Conservation (phyloP, 23 red algal species). For the Pyropia yezoensis region DNA sequence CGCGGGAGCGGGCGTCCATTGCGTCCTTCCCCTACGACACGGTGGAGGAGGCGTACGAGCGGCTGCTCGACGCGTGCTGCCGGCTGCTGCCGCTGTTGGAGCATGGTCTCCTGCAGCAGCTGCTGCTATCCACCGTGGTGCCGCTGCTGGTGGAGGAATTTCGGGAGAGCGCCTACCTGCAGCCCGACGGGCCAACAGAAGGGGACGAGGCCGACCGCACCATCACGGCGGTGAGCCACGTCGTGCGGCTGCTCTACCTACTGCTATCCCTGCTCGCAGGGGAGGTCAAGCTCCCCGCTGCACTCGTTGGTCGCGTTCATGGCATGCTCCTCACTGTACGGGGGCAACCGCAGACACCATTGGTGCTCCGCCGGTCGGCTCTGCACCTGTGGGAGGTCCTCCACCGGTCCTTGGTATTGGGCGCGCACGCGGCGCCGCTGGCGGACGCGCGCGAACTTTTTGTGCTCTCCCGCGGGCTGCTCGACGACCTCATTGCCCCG, state of each 20-base stretch:
- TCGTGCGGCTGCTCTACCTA: slow-evolving; percentile 48
- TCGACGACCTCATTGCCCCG: too few relatives aligned
- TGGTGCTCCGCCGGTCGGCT: slow-evolving; percentile 51
- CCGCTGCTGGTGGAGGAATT: slow-evolving; percentile 51
- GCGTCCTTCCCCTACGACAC: slow-evolving; percentile 61
- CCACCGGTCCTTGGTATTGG: slow-evolving; percentile 17
- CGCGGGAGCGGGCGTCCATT: slow-evolving; percentile 48
- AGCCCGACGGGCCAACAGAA: slow-evolving; percentile 20
- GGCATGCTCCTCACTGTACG: slow-evolving; percentile 50
- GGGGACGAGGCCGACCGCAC: slow-evolving; percentile 29
- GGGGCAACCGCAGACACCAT: slow-evolving; percentile 28
- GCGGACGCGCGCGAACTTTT: too few relatives aligned
- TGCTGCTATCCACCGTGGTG: slow-evolving; percentile 52
- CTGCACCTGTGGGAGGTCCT: slow-evolving; percentile 61
- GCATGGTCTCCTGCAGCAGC: slow-evolving; percentile 39
- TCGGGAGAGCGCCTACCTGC: slow-evolving; percentile 46
- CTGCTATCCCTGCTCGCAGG: slow-evolving; percentile 34
- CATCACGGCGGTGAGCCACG: slow-evolving; percentile 39
- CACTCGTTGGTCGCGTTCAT: slow-evolving; percentile 29
- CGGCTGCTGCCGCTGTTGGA: slow-evolving; percentile 66
- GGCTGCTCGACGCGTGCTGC: slow-evolving; percentile 54
- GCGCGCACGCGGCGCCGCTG: slow-evolving; percentile 15
- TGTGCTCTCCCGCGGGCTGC: too few relatives aligned
- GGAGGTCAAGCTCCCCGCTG: slow-evolving; percentile 49
- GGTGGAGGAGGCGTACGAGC: slow-evolving; percentile 66